These are phyloP conservation scores for Hypomontagnella submonticulosa DNA, from an alignment of 495 filamentous ascomycete species.

Conservation along the genomic window DNA sequence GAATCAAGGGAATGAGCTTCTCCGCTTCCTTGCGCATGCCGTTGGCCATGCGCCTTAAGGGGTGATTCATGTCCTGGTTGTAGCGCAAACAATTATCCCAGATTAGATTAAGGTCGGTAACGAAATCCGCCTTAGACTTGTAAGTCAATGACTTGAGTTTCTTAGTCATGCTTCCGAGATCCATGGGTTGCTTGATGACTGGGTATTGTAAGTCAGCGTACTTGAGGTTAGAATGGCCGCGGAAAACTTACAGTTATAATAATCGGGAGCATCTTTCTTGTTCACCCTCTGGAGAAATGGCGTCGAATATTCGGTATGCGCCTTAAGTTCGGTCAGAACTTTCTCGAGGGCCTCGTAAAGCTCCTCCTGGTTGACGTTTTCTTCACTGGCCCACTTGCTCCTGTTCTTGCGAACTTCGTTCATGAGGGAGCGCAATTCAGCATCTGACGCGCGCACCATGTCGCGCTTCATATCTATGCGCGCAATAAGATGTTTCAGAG, in stretches of 20 bases:
- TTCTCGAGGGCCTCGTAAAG: conserved; percentile 97
- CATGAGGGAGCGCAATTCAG: conserved; percentile 89
- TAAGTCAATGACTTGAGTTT: conserved; percentile 89
- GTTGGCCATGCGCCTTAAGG: conserved; percentile 90
- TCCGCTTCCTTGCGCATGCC: conserved; percentile 97
- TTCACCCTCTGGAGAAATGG: conserved; percentile 93
- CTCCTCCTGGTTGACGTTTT: conserved; percentile 96
- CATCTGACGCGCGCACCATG: conserved; percentile 87
- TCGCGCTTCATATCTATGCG: conserved; percentile 92
- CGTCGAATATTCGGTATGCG: conserved; percentile 93
- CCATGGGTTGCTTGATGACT: conserved; percentile 99
- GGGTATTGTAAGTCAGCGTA: conserved; percentile 39
- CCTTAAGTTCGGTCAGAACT: conserved; percentile 94
- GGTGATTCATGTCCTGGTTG: conserved; percentile 89
- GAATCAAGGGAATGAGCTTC: conserved; percentile 93
- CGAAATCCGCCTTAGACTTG: conserved; percentile 95
- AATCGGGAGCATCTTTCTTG: conserved; percentile 96
- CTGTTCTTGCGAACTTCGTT: conserved; percentile 96
- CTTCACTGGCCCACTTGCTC: conserved; percentile 98
- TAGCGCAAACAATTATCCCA: conserved; percentile 97
- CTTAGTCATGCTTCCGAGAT: conserved; percentile 97
- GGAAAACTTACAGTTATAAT: conserved; percentile 79
- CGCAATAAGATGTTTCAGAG: conserved; percentile 94
- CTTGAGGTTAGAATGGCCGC: neutral
- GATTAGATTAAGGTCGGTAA: conserved; percentile 90